Base-by-base conservation (phyloP, 163 green algal species). In the Trebouxia gelatinosa region DNA sequence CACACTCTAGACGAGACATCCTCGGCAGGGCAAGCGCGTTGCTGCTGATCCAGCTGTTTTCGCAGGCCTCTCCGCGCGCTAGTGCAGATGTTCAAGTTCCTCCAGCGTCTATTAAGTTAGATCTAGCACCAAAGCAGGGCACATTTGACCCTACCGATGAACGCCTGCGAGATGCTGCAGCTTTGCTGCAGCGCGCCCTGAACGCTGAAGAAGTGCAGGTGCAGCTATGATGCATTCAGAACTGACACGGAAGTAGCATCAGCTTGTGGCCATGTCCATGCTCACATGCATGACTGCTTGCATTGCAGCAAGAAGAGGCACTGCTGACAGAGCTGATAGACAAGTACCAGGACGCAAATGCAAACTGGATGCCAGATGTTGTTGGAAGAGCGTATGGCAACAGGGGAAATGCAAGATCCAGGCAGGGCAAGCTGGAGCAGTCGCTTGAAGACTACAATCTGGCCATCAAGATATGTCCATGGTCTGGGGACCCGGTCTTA, bases 401-500 rank as follows among this genome's bases (percentile, higher is more conserved):
- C 85, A 85, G 93, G 13, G 94, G 94, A 74, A 98, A 98, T 79
- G 91, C 92, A 3, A 84, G 91, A 31, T 88, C 88, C 35, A 85
- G 91, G 17, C 89, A 95, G 88, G 93, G 93, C 70, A 86, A 85
- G 66, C 83, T 97, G 72, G n/a, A 89, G 28, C 86, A 85, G 39
- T 93, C 94, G 0, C 77, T 98, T 38, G 54, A 50, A 0, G 93
- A 97, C 86, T 97, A 93, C 85, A 96, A 96, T 80, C 78, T 79
- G 6, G 79, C 91, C 34, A 96, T 97, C 38, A 48, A 82, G 39
- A 80, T 94, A 23, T 95, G 90, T 79, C 92, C 93, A 31, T 92
- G 89, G 87, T 85, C 80, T 26, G 83, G 89, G 6, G 90, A 94
- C 70, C 89, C 90, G 3, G 85, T 93, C 46, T 68, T 94, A 19